Evolutionary conservation across 768 basidiomycete genomes (phyloP).

Genomic region (Nidularia pulvinata): DNA sequence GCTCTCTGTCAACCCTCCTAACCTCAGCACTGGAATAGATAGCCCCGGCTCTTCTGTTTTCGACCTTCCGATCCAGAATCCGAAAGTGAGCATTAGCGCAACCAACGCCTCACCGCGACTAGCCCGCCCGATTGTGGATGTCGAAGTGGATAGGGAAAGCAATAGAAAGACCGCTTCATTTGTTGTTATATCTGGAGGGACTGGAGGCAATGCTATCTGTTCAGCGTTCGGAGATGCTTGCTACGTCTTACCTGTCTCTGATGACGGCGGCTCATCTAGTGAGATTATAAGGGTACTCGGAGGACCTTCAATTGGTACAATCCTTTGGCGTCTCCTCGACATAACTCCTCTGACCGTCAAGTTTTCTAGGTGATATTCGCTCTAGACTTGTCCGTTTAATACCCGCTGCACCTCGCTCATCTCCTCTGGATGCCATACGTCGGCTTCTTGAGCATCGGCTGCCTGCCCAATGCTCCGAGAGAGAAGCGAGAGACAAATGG

Average conservation of each 20-base stretch:
- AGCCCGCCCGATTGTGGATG: neutral
- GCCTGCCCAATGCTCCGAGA: conserved; percentile 64
- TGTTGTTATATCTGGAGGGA: conserved; percentile 90
- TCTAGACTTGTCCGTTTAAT: conserved; percentile 90
- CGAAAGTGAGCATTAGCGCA: conserved; percentile 1
- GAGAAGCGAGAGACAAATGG: conserved; percentile 88
- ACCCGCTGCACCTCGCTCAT: conserved; percentile 54
- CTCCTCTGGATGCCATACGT: conserved; percentile 74
- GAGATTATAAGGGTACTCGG: conserved; percentile 93
- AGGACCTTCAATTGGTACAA: conserved; percentile 78
- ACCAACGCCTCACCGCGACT: conserved; percentile 1
- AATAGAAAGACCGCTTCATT: conserved; percentile 39
- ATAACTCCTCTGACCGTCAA: neutral
- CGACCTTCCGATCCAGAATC: conserved; percentile 59
- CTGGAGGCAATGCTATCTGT: conserved; percentile 91
- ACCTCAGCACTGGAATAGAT: conserved; percentile 18
- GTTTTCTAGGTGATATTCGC: conserved; percentile 73
- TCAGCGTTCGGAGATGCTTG: conserved; percentile 77
- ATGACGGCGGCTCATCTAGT: conserved; percentile 94
- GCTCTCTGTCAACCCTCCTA: conserved; percentile 12
- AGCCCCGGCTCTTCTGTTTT: conserved; percentile 78
- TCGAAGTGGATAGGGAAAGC: conserved; percentile 1
- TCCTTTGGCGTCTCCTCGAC: conserved; percentile 4
- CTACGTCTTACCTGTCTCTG: conserved; percentile 91
- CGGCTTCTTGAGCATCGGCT: conserved; percentile 80